These are phyloP conservation scores for Penicillium taxi DNA, from an alignment of 495 filamentous ascomycete genomes.

Conservation along the genomic window DNA sequence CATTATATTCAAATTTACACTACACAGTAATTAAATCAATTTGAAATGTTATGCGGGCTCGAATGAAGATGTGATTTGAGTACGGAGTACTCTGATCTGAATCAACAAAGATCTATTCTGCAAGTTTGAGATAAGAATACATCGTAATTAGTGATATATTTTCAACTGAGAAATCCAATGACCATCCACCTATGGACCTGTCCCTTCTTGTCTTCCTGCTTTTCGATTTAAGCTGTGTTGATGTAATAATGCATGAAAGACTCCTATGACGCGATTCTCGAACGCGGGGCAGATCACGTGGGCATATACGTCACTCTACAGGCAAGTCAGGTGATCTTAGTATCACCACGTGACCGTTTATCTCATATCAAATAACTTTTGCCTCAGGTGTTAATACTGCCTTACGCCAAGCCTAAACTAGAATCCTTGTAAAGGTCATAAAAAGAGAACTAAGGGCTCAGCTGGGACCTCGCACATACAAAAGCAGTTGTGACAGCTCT, in stretches of 20 bases:
- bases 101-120: neutral
- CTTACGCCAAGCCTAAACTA: no score
- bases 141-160: neutral
- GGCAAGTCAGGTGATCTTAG: no score
- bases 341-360: no score
- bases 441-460: no score
- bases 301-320: no score
- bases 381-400: no score
- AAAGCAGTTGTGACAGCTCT: no score
- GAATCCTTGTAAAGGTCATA: no score
- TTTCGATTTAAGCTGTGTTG: constrained; percentile 4
- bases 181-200: no score
- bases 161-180: neutral
- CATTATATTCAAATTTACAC: neutral
- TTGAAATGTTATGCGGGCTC: constrained; percentile 6
- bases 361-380: no score
- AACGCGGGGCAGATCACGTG: constrained; percentile 24
- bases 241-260: constrained; percentile 16
- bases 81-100: neutral
- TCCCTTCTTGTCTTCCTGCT: neutral
- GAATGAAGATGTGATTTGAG: constrained; percentile 1
- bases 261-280: constrained; percentile 15
- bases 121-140: neutral
- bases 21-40: neutral
- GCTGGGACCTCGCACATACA: no score